Evolutionary conservation across 2,329 filamentous ascomycete genomes (phyloP).

Genomic region (Pseudogymnoascus sp.): DNA sequence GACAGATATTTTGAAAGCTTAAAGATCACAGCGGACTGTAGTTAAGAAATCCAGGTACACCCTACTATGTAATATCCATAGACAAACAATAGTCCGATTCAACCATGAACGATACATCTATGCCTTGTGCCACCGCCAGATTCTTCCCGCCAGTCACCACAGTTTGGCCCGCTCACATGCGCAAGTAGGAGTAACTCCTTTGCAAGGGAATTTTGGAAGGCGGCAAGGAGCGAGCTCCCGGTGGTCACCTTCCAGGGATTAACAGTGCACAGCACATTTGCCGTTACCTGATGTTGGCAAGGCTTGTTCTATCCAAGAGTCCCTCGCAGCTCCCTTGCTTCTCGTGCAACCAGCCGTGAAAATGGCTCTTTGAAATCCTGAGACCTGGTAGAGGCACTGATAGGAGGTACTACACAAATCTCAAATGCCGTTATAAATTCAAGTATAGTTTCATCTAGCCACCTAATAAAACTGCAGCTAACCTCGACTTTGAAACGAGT

Average conservation of each 20-base stretch:
- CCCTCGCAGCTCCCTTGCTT: not conserved
- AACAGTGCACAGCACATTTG: not conserved
- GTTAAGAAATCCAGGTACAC: not conserved
- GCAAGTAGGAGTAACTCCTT: not conserved
- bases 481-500: not conserved
- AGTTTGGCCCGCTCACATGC: not conserved
- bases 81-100: not conserved
- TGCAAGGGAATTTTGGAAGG: not conserved
- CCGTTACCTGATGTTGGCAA: not conserved
- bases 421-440: not conserved
- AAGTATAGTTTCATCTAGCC: not conserved
- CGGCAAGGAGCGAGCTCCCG: not conserved
- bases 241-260: not conserved
- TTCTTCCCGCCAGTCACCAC: not conserved
- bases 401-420: not conserved
- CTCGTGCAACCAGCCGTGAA: not conserved
- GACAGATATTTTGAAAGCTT: not conserved
- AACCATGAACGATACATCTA: not conserved
- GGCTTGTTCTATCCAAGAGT: not conserved
- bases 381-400: not conserved
- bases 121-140: not conserved
- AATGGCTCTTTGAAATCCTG: not conserved
- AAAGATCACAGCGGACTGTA: not conserved
- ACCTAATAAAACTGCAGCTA: not conserved
- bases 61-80: not conserved